phyloP scores from a whole-genome alignment of 441 rosid species.

The Hura crepitans region DNA sequence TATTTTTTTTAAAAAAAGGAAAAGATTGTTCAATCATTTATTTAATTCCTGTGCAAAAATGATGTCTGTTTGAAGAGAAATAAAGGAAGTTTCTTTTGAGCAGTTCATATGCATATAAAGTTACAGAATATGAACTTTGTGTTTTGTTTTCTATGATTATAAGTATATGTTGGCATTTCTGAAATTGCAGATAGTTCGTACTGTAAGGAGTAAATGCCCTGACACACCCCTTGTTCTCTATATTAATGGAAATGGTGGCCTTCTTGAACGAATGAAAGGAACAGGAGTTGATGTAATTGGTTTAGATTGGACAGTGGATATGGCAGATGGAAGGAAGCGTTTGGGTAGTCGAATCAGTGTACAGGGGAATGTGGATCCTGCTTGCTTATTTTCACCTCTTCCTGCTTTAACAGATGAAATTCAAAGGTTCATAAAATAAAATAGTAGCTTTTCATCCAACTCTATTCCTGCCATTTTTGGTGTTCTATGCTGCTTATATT shows the following conservation, averaged over 20 bases:
- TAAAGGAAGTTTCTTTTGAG: too few species aligned
- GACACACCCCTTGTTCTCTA: slow-evolving; percentile 78
- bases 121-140: not conserved
- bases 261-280: slow-evolving; percentile 85
- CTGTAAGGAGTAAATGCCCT: slow-evolving; percentile 64
- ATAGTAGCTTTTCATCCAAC: not conserved
- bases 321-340: slow-evolving; percentile 86
- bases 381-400: slow-evolving; percentile 70
- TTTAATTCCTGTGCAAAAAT: too few species aligned
- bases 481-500: not conserved
- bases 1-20: too few species aligned
- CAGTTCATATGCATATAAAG: not conserved
- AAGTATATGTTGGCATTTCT: not conserved
- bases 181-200: slow-evolving; percentile 52
- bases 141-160: not conserved
- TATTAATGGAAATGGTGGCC: slow-evolving; percentile 88
- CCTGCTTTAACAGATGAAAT: slow-evolving; percentile 86
- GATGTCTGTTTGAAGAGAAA: too few species aligned
- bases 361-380: slow-evolving; percentile 92
- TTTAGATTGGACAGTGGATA: slow-evolving; percentile 97
- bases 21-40: too few species aligned
- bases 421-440: slow-evolving; percentile 42
- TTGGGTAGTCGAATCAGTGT: slow-evolving; percentile 62
- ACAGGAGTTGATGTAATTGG: slow-evolving; percentile 91
- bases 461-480: not conserved